Base-by-base conservation (phyloP, 352 stramenopile genomes). In the Pythium periplocum region DNA sequence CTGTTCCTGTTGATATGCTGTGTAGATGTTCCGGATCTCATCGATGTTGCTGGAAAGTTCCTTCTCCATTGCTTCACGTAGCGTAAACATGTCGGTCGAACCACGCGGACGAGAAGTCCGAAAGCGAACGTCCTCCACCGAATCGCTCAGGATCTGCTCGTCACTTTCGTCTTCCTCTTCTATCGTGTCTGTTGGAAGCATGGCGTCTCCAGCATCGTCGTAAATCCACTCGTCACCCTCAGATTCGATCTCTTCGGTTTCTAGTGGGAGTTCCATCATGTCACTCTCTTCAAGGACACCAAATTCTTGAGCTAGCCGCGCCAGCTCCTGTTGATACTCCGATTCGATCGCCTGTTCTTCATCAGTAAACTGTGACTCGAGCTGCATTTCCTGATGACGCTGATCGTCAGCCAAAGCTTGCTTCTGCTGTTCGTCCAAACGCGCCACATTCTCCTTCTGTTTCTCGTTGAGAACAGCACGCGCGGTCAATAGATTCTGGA, bases 271-370 rank as follows among this genome's bases (percentile, higher is more conserved):
- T 6, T 73, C 59, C 1, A 45, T 55, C 26, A 69, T 75, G 48
- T 67, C 17, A 26, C 17, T 26, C 17, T 26, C 17, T 26, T 26
- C 17, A 26, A 26, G 26, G 54, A 57, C 45, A 32, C 44, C 63
- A 43, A 83, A 90, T 47, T 90, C 72, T 38, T 72, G 55, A 37
- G 87, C 71, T 37, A 90, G 34, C 7, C 47, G 59, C 2, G 75
- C 67, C 6, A 78, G 52, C 46, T 85, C 69, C 31, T 67, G 64
- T 5, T 74, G 57, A 45, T 88, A 87, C 26, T 83, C 75, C 42
- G 75, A 51, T 45, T 86, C 73, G 38, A 87, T 78, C 17, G 56
- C 71, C 4, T 73, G 38, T 30, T 82, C 68, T 48, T 82, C 68
- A 5, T 80, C 44, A 37, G 57, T 53, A 52, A 81, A 86, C 33